These are phyloP conservation scores for Xylariales sp. DNA, from an alignment of 2,329 filamentous ascomycete genomes.

Conservation along the genomic window DNA sequence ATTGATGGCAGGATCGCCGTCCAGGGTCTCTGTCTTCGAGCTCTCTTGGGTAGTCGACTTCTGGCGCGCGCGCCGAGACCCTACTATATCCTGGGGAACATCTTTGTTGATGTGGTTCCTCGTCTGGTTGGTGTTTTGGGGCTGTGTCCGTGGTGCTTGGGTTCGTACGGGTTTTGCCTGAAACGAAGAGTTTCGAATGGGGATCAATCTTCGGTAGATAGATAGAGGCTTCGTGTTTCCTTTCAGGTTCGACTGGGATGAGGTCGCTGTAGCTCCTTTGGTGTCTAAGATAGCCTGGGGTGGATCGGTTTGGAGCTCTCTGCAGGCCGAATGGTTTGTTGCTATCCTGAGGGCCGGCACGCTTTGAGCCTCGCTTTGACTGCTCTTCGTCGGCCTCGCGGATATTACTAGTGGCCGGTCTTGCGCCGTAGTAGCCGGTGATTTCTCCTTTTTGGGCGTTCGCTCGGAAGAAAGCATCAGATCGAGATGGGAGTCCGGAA, in stretches of 20 bases:
- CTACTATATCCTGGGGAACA: slow-evolving; percentile 24
- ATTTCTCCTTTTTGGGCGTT: not conserved
- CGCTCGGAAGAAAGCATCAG: slow-evolving; percentile 37
- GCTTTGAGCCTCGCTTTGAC: slow-evolving; percentile 22
- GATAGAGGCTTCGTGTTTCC: slow-evolving; percentile 46
- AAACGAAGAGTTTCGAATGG: slow-evolving; percentile 41
- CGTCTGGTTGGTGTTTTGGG: slow-evolving; percentile 29
- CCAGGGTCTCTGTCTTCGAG: not conserved
- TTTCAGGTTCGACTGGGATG: slow-evolving; percentile 52
- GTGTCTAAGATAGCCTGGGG: slow-evolving; percentile 23
- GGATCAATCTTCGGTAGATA: slow-evolving; percentile 45
- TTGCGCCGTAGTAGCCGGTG: not conserved
- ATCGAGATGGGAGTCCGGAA: slow-evolving; percentile 46
- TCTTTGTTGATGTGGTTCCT: slow-evolving; percentile 28
- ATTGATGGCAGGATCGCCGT: not conserved
- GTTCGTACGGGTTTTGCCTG: slow-evolving; percentile 28
- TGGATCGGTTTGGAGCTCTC: slow-evolving; percentile 23
- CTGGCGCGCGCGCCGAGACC: slow-evolving; percentile 28
- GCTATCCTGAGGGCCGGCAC: slow-evolving; percentile 20
- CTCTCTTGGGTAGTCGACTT: not conserved
- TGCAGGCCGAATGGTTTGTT: slow-evolving; percentile 26
- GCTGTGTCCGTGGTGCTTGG: slow-evolving; percentile 27
- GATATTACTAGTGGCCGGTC: not conserved
- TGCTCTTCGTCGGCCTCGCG: slow-evolving; percentile 1
- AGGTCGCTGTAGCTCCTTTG: slow-evolving; percentile 53